Evolutionary conservation across 805 yeast species (phyloP), one percentile per base, ranked within the genome.

Genomic region (Aciculoconidium aculeatum): DNA sequence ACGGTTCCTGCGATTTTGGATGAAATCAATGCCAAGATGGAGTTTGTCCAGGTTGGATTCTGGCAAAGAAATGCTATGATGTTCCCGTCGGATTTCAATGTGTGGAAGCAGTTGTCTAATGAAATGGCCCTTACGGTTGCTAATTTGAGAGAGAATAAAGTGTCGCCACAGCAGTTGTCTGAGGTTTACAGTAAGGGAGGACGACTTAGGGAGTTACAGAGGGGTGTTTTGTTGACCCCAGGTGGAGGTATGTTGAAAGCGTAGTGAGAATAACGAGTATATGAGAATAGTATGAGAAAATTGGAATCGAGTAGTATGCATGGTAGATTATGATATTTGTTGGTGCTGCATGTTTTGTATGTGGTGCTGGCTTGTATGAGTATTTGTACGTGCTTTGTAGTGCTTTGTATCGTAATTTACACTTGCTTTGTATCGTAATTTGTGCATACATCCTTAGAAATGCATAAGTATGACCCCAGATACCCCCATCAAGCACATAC

Each of bases 31-130:
- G 49, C 51, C 26, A 61, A 67, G 18, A 40, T 79, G 14, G 40
- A 42, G 3, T n/a, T n/a, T n/a, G n/a, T n/a, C n/a, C 40, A 45
- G 3, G 37, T 42, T 1, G 39, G 43, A 1, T 47, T 64, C 2
- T 80, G 90, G 82, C 83, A 80, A 48, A 70, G 79, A 42, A 68
- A 76, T 7, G 86, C 90, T 0, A 59, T 80, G 37, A 58, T 82
- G 44, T 80, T 83, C 59, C 96, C 96, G 1, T 67, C 70, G 21
- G 82, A 80, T 41, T 63, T 65, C 34, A 57, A 60, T 10, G 67
- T 82, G 4, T 90, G 97, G 97, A 63, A 60, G 17, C 58, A 70
- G n/a, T 53, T 88, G 21, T 72, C 74, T 46, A 50, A 56, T 15
- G 61, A 58, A 28, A 67, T 77, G 47, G 77, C 87, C 0, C 54